Conservation (phyloP, 805 yeast genomes). For the Kluyveromyces lactis region DNA sequence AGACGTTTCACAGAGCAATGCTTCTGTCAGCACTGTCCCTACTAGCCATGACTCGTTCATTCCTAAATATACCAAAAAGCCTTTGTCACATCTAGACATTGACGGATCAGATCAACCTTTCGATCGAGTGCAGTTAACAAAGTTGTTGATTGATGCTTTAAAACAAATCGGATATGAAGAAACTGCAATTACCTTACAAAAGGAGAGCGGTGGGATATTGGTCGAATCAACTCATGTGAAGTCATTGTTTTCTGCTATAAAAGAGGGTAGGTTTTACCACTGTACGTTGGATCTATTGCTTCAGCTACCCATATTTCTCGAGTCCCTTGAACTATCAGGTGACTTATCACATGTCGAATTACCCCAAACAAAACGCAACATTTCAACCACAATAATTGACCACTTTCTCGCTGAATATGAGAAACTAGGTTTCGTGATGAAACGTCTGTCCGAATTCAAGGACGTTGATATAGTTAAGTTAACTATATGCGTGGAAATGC, state of each 20-base stretch:
- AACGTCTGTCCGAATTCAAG: not conserved
- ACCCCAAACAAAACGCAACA: not conserved
- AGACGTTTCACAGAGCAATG: not conserved
- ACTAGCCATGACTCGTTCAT: conserved; percentile 3
- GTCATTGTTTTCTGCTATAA: conserved; percentile 31
- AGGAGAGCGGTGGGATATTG: conserved; percentile 33
- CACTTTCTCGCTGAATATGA: conserved; percentile 3
- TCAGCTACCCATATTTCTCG: conserved; percentile 23
- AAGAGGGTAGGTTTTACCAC: conserved; percentile 35
- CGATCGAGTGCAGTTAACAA: conserved; percentile 34
- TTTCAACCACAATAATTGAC: not conserved
- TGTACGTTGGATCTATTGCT: conserved; percentile 23
- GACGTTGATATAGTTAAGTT: conserved; percentile 3
- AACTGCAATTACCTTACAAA: conserved; percentile 33
- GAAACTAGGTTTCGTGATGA: not conserved
- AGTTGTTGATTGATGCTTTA: conserved; percentile 42
- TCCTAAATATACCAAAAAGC: conserved; percentile 2
- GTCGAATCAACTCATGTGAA: conserved; percentile 37
- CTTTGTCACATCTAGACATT: not conserved
- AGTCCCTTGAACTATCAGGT: conserved; percentile 6
- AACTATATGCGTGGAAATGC: conserved; percentile 4
- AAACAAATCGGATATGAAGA: conserved; percentile 40
- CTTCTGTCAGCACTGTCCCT: not conserved
- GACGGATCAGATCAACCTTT: conserved; percentile 8
- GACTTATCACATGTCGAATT: conserved; percentile 1